These are phyloP conservation scores for Neofusicoccum sp. DNA, from an alignment of 2,329 filamentous ascomycete genomes.

Conservation along the genomic window DNA sequence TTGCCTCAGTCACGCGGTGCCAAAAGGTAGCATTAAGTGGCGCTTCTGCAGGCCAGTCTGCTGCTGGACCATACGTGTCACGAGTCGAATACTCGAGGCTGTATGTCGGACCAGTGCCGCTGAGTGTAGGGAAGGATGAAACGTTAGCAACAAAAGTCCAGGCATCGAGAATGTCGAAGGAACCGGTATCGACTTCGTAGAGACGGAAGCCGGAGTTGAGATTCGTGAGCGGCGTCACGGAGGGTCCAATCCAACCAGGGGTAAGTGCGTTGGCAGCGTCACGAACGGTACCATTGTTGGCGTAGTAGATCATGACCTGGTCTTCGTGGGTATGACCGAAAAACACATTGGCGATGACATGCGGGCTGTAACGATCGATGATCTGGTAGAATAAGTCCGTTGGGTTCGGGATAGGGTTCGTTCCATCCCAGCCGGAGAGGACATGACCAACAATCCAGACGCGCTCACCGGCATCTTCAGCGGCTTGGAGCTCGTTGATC, in stretches of 20 bases:
- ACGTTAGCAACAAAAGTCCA: constrained; percentile 56
- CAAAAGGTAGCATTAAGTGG: constrained; percentile 61
- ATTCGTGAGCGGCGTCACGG: constrained; percentile 54
- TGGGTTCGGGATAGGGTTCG: constrained; percentile 54
- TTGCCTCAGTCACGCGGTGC: constrained; percentile 57
- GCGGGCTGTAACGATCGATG: constrained; percentile 54
- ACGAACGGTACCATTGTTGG: constrained; percentile 50
- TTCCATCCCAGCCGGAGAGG: constrained; percentile 56
- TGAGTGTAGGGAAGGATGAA: constrained; percentile 42
- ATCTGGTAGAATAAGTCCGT: constrained; percentile 56
- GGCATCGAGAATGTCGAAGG: constrained; percentile 54
- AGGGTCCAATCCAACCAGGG: constrained; percentile 53
- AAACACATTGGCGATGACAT: constrained; percentile 56
- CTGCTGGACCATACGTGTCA: constrained; percentile 46
- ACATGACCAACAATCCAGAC: constrained; percentile 58
- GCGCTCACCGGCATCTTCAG: constrained; percentile 52
- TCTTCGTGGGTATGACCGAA: constrained; percentile 58
- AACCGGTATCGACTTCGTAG: constrained; percentile 55
- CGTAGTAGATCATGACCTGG: constrained; percentile 54
- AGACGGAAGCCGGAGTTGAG: constrained; percentile 54
- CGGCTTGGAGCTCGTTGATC: constrained; percentile 52
- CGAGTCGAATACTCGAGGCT: constrained; percentile 53
- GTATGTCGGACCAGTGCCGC: constrained; percentile 46
- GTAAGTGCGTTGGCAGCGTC: constrained; percentile 45
- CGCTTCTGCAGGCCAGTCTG: constrained; percentile 46